Percentiles rank a stretch among this genome's conserved stretches.
phyloP scores from a whole-genome alignment of 306 rosid species.

The Acacia melanoxylon region DNA sequence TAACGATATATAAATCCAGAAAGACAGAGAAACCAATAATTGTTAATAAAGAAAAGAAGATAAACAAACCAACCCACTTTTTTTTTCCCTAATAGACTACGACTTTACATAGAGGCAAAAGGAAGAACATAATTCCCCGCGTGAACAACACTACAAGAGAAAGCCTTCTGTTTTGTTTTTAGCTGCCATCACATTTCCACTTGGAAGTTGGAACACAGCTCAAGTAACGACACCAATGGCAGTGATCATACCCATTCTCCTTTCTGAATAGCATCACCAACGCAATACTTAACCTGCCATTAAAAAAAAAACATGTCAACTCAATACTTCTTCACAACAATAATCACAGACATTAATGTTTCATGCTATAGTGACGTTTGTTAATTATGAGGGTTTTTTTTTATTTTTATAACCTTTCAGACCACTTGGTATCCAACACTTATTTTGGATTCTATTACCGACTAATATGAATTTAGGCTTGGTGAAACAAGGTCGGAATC shows the following conservation, averaged over 20 bases:
- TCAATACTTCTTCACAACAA: slow-evolving; percentile 4
- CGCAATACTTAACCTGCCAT: slow-evolving; percentile 55
- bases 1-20: slow-evolving; percentile 12
- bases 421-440: too few species aligned
- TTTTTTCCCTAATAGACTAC: slow-evolving; percentile 10
- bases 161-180: slow-evolving; percentile 2
- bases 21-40: slow-evolving; percentile 22
- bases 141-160: background rate
- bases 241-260: slow-evolving; percentile 60
- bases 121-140: background rate
- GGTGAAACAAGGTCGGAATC: too few species aligned
- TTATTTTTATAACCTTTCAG: too few species aligned
- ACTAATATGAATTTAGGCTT: too few species aligned
- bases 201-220: slow-evolving; percentile 70
- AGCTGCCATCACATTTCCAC: slow-evolving; percentile 59
- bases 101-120: slow-evolving; percentile 30
- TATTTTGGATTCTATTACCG: too few species aligned
- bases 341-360: background rate
- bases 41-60: background rate
- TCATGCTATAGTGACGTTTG: background rate
- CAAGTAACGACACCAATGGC: slow-evolving; percentile 80
- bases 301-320: background rate
- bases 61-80: background rate
- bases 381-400: background rate
- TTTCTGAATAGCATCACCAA: slow-evolving; percentile 66